Conservation (phyloP, 306 rosid genomes). For the Macrotyloma uniflorum region DNA sequence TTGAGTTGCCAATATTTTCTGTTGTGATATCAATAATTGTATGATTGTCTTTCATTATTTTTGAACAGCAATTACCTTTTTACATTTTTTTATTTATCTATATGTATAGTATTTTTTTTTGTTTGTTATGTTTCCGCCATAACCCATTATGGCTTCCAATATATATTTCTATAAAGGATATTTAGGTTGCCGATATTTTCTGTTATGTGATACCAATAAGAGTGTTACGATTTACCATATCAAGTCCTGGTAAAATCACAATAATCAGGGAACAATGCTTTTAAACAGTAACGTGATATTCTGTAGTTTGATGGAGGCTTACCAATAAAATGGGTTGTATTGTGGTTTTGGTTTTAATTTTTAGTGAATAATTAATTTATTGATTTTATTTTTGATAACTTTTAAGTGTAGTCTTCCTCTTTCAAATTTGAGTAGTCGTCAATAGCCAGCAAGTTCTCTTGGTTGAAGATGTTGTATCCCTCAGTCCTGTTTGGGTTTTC, state of each 20-base stretch:
- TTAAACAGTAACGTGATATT: not conserved
- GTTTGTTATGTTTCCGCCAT: too few relatives aligned
- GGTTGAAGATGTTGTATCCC: not conserved
- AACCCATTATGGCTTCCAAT: too few relatives aligned
- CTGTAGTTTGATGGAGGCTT: not conserved
- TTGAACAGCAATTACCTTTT: too few relatives aligned
- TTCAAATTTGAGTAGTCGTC: not conserved
- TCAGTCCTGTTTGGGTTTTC: not conserved
- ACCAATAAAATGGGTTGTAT: conserved; percentile 16
- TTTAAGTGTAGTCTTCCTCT: not conserved
- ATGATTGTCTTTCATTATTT: too few relatives aligned
- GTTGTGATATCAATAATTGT: too few relatives aligned
- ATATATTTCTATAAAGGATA: too few relatives aligned
- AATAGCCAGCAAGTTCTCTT: not conserved
- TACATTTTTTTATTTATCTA: too few relatives aligned
- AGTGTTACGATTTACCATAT: not conserved
- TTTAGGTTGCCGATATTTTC: too few relatives aligned
- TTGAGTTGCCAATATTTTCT: too few relatives aligned
- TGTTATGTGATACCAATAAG: too few relatives aligned
- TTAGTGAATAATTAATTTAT: not conserved
- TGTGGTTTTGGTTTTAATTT: not conserved
- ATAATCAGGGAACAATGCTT: not conserved
- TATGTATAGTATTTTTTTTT: too few relatives aligned
- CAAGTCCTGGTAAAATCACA: not conserved
- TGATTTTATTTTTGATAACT: not conserved